phyloP scores from a whole-genome alignment of 2,329 filamentous ascomycete species.

The Onygenales sp. region DNA sequence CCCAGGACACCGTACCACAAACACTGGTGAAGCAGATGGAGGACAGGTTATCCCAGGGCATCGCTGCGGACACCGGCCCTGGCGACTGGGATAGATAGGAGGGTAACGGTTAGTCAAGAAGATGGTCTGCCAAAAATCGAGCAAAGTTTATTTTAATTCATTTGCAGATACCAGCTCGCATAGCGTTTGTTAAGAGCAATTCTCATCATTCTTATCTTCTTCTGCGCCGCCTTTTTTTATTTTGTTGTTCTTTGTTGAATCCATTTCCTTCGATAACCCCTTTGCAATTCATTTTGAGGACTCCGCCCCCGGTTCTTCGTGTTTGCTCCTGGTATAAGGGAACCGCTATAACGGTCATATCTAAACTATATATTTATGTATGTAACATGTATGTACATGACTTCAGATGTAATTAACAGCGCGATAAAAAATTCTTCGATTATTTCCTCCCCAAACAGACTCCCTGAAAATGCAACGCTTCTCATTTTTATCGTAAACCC shows the following conservation, averaged over 20 bases:
- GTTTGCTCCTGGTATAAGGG: too few relatives aligned
- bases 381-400: conserved; percentile 1
- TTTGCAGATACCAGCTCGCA: too few relatives aligned
- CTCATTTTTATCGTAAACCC: neutral
- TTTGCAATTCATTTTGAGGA: too few relatives aligned
- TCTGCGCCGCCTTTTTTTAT: neutral
- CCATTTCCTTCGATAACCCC: too few relatives aligned
- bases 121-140: too few relatives aligned
- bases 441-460: neutral
- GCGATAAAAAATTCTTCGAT: neutral
- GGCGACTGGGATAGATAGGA: conserved; percentile 1
- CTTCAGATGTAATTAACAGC: neutral
- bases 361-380: conserved; percentile 7
- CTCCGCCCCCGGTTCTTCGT: too few relatives aligned
- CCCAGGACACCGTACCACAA: conserved; percentile 77
- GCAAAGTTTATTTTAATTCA: too few relatives aligned
- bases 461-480: neutral
- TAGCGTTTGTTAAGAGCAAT: too few relatives aligned
- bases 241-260: neutral
- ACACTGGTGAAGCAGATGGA: conserved; percentile 81
- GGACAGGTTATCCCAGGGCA: conserved; percentile 58
- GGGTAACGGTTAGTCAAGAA: too few relatives aligned
- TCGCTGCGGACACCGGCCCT: conserved; percentile 11
- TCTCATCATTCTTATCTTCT: too few relatives aligned
- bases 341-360: neutral